These are phyloP conservation scores for Clathrus columnatus DNA, from an alignment of 768 basidiomycete genomes.

Conservation along the genomic window DNA sequence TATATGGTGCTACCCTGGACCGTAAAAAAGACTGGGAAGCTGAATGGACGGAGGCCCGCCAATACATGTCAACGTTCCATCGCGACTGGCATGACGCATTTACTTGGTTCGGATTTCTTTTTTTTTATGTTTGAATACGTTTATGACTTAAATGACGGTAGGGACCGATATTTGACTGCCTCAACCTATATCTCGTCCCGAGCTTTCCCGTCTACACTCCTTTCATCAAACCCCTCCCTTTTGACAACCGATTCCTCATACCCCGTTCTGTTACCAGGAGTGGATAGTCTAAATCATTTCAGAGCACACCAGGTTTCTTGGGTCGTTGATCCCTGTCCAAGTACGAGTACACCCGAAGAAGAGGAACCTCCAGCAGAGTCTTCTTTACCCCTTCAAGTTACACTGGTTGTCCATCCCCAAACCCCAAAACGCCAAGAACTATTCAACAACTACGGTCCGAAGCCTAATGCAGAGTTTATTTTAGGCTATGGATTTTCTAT, in stretches of 20 bases:
- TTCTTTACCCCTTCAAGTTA: slow-evolving; percentile 30
- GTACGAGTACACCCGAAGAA: neutral
- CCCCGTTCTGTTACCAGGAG: slow-evolving; percentile 78
- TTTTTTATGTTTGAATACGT: slow-evolving; percentile 1
- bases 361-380: neutral
- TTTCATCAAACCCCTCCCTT: slow-evolving; percentile 49
- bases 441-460: slow-evolving; percentile 88
- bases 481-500: slow-evolving; percentile 89
- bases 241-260: slow-evolving; percentile 42
- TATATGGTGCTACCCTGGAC: slow-evolving; percentile 69
- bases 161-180: slow-evolving; percentile 64
- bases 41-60: slow-evolving; percentile 53
- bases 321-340: slow-evolving; percentile 43
- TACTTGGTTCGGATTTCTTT: slow-evolving; percentile 46
- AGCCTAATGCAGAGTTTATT: slow-evolving; percentile 83
- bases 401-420: slow-evolving; percentile 48
- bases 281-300: slow-evolving; percentile 82
- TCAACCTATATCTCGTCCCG: slow-evolving; percentile 79
- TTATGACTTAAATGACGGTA: slow-evolving; percentile 22
- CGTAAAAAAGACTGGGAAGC: slow-evolving; percentile 49
- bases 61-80: slow-evolving; percentile 29
- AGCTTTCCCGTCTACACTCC: slow-evolving; percentile 80
- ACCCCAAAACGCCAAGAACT: slow-evolving; percentile 44
- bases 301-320: slow-evolving; percentile 78
- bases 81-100: slow-evolving; percentile 40